A percentile compares a stretch with the other conserved stretches of the same genome.
Conservation (phyloP, 2,329 filamentous ascomycete genomes). For the Trichoderma brevicompactum region DNA sequence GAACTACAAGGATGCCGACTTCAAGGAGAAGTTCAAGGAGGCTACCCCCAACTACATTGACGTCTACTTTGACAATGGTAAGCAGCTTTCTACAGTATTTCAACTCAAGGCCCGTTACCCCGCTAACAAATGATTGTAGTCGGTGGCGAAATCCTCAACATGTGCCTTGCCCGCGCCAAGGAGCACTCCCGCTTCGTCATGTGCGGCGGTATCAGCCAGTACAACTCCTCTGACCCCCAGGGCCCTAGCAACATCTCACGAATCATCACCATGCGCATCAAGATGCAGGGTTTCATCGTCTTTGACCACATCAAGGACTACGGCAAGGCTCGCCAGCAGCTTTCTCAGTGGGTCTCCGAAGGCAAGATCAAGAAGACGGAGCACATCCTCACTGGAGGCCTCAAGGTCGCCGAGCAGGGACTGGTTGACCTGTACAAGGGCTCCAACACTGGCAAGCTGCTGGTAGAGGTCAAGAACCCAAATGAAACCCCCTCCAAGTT, state of each 20-base stretch:
- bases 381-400: constrained; percentile 70
- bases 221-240: constrained; percentile 61
- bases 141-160: constrained; percentile 71
- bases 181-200: constrained; percentile 68
- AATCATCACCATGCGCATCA: constrained; percentile 59
- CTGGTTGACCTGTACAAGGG: constrained; percentile 69
- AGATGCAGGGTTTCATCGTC: constrained; percentile 74
- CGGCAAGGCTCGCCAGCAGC: constrained; percentile 59
- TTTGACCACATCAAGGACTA: constrained; percentile 68
- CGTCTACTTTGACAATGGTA: constrained; percentile 72
- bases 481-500: constrained; percentile 33
- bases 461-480: constrained; percentile 56
- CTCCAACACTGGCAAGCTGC: constrained; percentile 69
- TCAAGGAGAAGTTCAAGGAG: constrained; percentile 61
- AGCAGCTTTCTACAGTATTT: constrained; percentile 17
- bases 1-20: constrained; percentile 70
- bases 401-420: constrained; percentile 65
- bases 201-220: constrained; percentile 72
- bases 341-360: constrained; percentile 70
- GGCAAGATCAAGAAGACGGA: constrained; percentile 75
- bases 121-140: constrained; percentile 44
- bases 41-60: constrained; percentile 65
- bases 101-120: too few relatives aligned
- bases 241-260: constrained; percentile 61
- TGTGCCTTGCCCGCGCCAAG: constrained; percentile 67